Conservation (phyloP, 2,329 filamentous ascomycete species). For the Aspergillus intermedius region DNA sequence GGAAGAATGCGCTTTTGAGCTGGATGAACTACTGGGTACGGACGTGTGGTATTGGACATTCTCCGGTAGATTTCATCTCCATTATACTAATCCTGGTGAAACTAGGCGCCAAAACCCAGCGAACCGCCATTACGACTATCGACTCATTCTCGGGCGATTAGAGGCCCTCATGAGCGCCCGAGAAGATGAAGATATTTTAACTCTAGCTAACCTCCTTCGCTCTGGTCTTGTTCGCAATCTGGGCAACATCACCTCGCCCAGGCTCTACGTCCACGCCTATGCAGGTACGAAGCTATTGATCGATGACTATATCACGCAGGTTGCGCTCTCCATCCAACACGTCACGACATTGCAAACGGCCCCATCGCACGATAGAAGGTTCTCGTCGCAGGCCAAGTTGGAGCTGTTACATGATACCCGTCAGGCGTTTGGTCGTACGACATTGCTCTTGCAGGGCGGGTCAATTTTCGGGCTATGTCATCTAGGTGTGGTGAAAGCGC, state of each 20-base stretch:
- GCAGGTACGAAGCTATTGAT: constrained; percentile 85
- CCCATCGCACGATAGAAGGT: constrained; percentile 41
- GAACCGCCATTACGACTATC: constrained; percentile 78
- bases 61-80: neutral
- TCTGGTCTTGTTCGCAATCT: constrained; percentile 73
- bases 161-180: constrained; percentile 63
- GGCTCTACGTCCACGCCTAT: constrained; percentile 77
- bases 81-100: neutral
- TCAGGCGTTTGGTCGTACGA: constrained; percentile 80
- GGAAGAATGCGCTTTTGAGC: constrained; percentile 72
- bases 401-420: constrained; percentile 81
- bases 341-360: constrained; percentile 62
- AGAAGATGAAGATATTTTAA: constrained; percentile 64
- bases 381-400: constrained; percentile 71
- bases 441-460: constrained; percentile 79
- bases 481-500: constrained; percentile 79
- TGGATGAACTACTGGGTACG: constrained; percentile 75
- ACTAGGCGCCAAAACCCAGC: constrained; percentile 72
- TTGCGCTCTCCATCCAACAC: constrained; percentile 73
- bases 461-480: constrained; percentile 89
- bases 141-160: constrained; percentile 71
- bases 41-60: constrained; percentile 60
- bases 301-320: constrained; percentile 80
- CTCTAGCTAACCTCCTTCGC: constrained; percentile 70
- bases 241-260: constrained; percentile 79